These are phyloP conservation scores for Malassezia yamatoensis DNA, from an alignment of 1,284 basidiomycete genomes.

Conservation along the genomic window DNA sequence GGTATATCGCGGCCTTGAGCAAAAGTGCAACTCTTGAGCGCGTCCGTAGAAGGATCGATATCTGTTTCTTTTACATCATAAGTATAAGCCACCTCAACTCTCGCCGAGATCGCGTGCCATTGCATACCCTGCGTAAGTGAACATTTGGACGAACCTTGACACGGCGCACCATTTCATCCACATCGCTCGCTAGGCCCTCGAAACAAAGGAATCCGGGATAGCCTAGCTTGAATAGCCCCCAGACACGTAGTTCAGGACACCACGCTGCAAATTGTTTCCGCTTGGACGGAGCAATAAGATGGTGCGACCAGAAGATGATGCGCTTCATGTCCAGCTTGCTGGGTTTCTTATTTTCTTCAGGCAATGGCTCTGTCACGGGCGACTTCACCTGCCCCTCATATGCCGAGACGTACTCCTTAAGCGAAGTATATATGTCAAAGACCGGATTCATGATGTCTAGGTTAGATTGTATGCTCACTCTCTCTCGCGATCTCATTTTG, in stretches of 20 bases:
- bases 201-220: slow-evolving; percentile 23
- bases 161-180: slow-evolving; percentile 19
- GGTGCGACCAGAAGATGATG: slow-evolving; percentile 18
- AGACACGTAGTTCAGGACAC: slow-evolving; percentile 20
- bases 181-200: slow-evolving; percentile 19
- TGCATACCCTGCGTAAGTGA: slow-evolving; percentile 8
- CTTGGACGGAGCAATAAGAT: slow-evolving; percentile 21
- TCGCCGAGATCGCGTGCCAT: slow-evolving; percentile 15
- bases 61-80: background rate
- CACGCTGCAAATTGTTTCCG: slow-evolving; percentile 19
- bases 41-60: background rate
- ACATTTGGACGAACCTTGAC: slow-evolving; percentile 15
- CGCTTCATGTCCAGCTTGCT: slow-evolving; percentile 4
- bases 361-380: background rate
- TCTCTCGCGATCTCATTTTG: background rate
- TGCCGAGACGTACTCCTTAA: background rate
- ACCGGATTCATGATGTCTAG: slow-evolving; percentile 1
- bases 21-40: background rate
- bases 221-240: slow-evolving; percentile 19
- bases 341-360: background rate
- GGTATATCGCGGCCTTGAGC: background rate
- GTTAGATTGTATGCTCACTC: background rate
- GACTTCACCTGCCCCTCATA: background rate
- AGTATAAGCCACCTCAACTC: slow-evolving; percentile 6
- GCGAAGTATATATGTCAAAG: slow-evolving; percentile 7